These are phyloP conservation scores for Candida maesae DNA, from an alignment of 805 yeast species.

Conservation along the genomic window DNA sequence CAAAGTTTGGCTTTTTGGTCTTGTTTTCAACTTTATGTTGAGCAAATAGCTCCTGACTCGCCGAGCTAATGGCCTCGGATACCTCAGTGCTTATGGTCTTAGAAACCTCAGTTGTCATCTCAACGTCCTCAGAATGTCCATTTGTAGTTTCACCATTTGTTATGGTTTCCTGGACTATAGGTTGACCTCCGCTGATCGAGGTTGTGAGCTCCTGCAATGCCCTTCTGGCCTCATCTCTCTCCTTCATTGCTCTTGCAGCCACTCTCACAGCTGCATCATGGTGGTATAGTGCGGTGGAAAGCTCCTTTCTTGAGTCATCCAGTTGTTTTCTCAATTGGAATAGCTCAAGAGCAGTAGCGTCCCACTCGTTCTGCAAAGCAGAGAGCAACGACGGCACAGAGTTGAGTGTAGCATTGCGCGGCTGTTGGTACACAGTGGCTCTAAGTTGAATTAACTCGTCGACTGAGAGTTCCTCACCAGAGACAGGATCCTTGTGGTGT, in stretches of 20 bases:
- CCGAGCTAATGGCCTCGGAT: conserved; percentile 7
- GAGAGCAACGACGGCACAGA: conserved; percentile 78
- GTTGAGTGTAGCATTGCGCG: conserved; percentile 45
- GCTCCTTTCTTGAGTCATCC: conserved; percentile 59
- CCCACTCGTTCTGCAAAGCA: conserved; percentile 86
- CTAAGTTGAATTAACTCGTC: conserved; percentile 54
- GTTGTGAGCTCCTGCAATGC: conserved; percentile 57
- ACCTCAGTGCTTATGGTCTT: conserved; percentile 11
- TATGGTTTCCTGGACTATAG: background rate
- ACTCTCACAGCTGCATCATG: conserved; percentile 91
- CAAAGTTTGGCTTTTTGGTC: conserved; percentile 22
- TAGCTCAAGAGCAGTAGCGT: conserved; percentile 75
- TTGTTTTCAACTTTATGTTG: conserved; percentile 22
- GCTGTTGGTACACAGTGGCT: conserved; percentile 30
- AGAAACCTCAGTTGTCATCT: conserved; percentile 1
- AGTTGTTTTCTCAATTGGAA: conserved; percentile 74
- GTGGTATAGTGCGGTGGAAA: conserved; percentile 73
- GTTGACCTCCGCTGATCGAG: conserved; percentile 32
- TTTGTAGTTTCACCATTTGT: background rate
- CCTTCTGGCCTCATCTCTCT: conserved; percentile 67
- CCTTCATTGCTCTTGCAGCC: conserved; percentile 69
- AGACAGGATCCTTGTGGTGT: conserved; percentile 72
- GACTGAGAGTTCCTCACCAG: conserved; percentile 51
- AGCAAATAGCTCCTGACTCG: conserved; percentile 18
- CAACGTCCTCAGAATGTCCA: conserved; percentile 2